These are phyloP conservation scores for Penicillium sp. DNA, from an alignment of 2,329 filamentous ascomycete species.

Conservation along the genomic window DNA sequence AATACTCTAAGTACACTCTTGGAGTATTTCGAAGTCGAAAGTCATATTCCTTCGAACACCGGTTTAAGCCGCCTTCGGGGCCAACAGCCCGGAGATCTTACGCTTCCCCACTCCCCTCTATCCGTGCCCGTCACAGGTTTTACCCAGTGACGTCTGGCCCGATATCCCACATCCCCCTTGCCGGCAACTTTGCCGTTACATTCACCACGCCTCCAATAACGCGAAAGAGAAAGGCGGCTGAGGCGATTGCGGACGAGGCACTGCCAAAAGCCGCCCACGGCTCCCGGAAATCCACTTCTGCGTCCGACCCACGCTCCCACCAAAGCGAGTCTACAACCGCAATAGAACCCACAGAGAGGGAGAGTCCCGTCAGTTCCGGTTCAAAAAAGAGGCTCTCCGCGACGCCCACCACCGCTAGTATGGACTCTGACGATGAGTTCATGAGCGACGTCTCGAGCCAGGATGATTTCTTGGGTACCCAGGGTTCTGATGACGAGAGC, in stretches of 20 bases:
- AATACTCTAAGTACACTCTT: too few species aligned
- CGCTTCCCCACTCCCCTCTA: conserved; percentile 9
- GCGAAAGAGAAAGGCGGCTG: conserved; percentile 55
- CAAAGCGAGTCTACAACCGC: conserved; percentile 23
- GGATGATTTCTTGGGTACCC: conserved; percentile 61
- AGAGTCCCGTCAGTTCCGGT: conserved; percentile 11
- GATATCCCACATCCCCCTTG: not conserved
- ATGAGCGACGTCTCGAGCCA: conserved; percentile 80
- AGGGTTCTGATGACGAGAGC: conserved; percentile 71
- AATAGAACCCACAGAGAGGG: conserved; percentile 18
- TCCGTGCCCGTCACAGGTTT: conserved; percentile 7
- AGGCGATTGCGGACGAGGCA: conserved; percentile 37
- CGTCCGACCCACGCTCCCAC: conserved; percentile 26
- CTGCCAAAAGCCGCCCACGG: conserved; percentile 28
- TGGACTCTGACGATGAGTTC: conserved; percentile 96
- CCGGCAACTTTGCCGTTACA: conserved; percentile 19
- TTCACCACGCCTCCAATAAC: conserved; percentile 55
- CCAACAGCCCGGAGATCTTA: not conserved
- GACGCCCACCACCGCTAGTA: conserved; percentile 54
- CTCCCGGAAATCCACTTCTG: conserved; percentile 23
- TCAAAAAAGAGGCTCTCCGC: conserved; percentile 35
- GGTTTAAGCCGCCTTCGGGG: not conserved
- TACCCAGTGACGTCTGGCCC: conserved; percentile 7
- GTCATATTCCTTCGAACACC: not conserved
- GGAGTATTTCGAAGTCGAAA: not conserved